Percentiles rank a stretch among this genome's conserved stretches.
phyloP scores from a whole-genome alignment of 495 filamentous ascomycete genomes.

The Penicillium waksmanii region DNA sequence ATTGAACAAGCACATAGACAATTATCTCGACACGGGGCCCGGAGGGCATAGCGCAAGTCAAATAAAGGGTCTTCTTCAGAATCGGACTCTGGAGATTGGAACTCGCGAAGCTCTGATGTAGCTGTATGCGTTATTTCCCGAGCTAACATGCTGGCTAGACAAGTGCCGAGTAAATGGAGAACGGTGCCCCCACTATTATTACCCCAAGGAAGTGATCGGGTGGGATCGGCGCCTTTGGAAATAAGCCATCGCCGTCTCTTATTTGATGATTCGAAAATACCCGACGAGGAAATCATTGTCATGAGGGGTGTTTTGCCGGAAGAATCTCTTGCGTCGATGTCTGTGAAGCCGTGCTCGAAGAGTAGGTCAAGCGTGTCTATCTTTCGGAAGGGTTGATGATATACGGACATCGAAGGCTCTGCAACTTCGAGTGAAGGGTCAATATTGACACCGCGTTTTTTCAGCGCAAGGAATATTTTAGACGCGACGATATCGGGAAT shows the following conservation, averaged over 20 bases:
- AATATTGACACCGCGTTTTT: not conserved
- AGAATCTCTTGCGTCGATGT: not conserved
- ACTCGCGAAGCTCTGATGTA: not conserved
- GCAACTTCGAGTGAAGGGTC: not conserved
- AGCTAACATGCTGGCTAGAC: not conserved
- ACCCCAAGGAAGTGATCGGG: not conserved
- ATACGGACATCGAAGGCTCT: not conserved
- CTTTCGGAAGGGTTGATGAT: not conserved
- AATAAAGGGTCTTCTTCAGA: not conserved
- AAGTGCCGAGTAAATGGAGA: not conserved
- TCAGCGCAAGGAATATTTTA: not conserved
- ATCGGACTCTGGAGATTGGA: not conserved
- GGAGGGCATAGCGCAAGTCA: not conserved
- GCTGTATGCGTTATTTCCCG: not conserved
- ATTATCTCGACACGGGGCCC: not conserved
- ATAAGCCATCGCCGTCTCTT: conserved; percentile 5
- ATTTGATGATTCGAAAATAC: not conserved
- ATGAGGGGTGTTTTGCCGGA: conserved; percentile 7
- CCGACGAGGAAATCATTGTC: not conserved
- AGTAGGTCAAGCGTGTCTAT: not conserved
- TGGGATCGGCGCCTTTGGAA: conserved; percentile 6
- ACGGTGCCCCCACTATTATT: not conserved
- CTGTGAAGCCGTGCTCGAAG: not conserved
- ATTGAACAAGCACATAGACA: conserved; percentile 11
- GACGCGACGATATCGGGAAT: not conserved